Base-by-base conservation (phyloP, 2,329 filamentous ascomycete species). In the Fusarium mundagurra region DNA sequence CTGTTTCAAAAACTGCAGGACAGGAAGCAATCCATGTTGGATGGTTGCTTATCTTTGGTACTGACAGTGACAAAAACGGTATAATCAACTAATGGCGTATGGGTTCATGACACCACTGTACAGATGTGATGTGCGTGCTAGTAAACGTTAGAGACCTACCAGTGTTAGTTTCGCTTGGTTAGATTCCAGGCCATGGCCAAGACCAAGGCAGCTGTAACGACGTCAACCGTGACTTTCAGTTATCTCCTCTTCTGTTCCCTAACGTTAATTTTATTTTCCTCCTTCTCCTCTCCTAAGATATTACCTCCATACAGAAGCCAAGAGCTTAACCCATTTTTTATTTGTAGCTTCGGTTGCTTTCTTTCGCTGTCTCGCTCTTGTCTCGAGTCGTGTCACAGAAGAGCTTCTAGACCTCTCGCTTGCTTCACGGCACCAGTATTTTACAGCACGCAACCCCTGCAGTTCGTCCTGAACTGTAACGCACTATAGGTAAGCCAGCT, bases 321-420 rank as follows among this genome's bases (percentile, higher is more conserved):
- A 74, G 71, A 65, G 47, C 38, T 60, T 62, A 36, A 53, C 53
- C 29, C 22, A 24, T 43, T 41, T 45, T 41, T 43, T 18, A 55
- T 55, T 60, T 69, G 31, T 33, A 39, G 27, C 57, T 31, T 48
- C 47, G 18, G 51, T 47, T 53, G 48, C 39, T 54, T 51, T 43
- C 34, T 67, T 64, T 36, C 31, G 18, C 63, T 64, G 74, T 76
- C 68, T 78, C 74, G 76, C 61, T 62, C 54, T 60, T 65, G 76
- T 78, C 74, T 78, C 74, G 74, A 65, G 59, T 77, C 24, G 65
- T 67, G 76, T 78, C 73, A 57, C 76, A 78, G 67, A 67, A 77
- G 43, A 66, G 39, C 58, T 69, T 64, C 72, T 50, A 55, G 33
- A 47, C 43, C 61, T 57, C 60, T 73, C 73, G 65, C 69, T 64